These are phyloP conservation scores for Penicillium sp. DNA, from an alignment of 2,329 filamentous ascomycete genomes.

Conservation along the genomic window DNA sequence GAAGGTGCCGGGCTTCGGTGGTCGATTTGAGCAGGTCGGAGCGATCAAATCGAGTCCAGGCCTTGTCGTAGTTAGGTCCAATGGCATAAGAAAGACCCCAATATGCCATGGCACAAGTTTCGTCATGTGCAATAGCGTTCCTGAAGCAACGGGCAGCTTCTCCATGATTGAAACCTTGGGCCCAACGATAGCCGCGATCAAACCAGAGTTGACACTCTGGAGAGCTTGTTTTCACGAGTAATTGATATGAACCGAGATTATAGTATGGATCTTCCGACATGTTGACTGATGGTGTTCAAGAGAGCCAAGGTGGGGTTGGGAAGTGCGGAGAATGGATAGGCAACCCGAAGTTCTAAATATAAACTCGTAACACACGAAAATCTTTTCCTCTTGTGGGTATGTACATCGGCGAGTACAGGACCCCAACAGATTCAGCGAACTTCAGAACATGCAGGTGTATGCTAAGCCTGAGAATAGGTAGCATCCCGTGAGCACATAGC, in stretches of 20 bases:
- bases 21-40: neutral
- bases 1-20: neutral
- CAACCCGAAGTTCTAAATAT: neutral
- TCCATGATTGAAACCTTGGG: neutral
- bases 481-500: too few relatives aligned
- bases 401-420: too few relatives aligned
- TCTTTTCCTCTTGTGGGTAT: too few relatives aligned
- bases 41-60: neutral
- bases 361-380: neutral
- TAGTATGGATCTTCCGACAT: neutral
- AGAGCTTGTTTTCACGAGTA: neutral
- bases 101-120: neutral
- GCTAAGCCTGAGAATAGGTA: too few relatives aligned
- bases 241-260: neutral
- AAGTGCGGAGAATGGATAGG: neutral
- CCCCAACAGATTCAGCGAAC: too few relatives aligned
- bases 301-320: neutral
- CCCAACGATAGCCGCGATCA: neutral
- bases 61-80: neutral
- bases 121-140: neutral
- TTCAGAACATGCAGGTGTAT: too few relatives aligned
- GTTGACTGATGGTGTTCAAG: neutral
- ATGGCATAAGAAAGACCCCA: neutral
- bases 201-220: neutral
- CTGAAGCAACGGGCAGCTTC: slow-evolving; percentile 1